These are phyloP conservation scores for Rhizopogon vesiculosus DNA, from an alignment of 768 basidiomycete genomes.

Conservation along the genomic window DNA sequence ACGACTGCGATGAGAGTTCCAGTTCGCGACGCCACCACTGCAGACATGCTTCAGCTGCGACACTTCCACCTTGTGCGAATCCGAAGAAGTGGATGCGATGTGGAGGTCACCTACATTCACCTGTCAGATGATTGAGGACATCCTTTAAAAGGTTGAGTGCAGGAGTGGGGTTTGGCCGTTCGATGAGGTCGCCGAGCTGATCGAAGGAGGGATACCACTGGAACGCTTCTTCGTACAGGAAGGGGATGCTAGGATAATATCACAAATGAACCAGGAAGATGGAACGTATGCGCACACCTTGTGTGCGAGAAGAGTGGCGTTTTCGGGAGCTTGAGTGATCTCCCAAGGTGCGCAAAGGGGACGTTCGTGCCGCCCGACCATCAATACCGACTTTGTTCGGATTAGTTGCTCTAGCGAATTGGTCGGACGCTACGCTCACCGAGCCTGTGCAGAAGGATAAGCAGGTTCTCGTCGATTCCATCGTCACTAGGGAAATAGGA, in stretches of 20 bases:
- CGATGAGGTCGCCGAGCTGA: constrained; percentile 66
- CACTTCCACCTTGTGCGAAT: constrained; percentile 89
- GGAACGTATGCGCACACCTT: constrained; percentile 47
- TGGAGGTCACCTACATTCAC: constrained; percentile 61
- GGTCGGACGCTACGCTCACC: constrained; percentile 39
- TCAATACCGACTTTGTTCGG: background rate
- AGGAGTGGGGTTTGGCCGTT: constrained; percentile 66
- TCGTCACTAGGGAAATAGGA: constrained; percentile 72
- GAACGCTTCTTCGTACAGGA: constrained; percentile 71
- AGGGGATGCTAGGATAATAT: constrained; percentile 55
- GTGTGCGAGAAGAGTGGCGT: constrained; percentile 82
- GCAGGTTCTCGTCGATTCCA: constrained; percentile 80
- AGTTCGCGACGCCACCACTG: too few relatives aligned
- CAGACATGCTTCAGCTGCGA: too few relatives aligned
- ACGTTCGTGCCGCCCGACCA: constrained; percentile 70
- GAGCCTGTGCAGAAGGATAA: constrained; percentile 82
- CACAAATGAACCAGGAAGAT: background rate
- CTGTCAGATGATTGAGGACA: constrained; percentile 52
- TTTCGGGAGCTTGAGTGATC: constrained; percentile 78
- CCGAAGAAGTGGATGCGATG: constrained; percentile 81
- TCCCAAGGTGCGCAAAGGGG: constrained; percentile 74
- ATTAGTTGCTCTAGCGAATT: background rate
- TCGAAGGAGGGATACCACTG: constrained; percentile 89
- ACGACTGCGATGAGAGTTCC: too few relatives aligned
- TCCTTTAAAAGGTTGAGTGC: constrained; percentile 53